Conservation (phyloP, 2,329 filamentous ascomycete genomes). For the Trichophyton benhamiae region DNA sequence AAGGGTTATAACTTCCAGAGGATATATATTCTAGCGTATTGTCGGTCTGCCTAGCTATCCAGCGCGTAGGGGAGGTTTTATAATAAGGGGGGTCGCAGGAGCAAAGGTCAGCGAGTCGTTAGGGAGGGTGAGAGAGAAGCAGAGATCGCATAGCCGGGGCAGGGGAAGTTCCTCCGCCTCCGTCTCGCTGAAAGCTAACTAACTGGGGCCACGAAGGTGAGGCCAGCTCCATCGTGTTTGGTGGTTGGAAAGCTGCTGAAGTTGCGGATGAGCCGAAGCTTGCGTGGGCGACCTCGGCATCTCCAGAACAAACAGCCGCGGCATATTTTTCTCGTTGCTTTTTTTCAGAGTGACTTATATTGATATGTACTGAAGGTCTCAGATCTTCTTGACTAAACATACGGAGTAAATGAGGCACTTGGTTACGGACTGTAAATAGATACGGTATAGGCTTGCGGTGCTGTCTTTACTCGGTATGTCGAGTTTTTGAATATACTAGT, state of each 20-base stretch:
- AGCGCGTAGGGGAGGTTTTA: neutral
- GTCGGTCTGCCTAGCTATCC: neutral
- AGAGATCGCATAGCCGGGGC: neutral
- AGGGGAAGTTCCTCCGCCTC: neutral
- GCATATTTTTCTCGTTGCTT: neutral
- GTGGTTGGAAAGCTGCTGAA: neutral
- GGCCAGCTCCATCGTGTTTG: neutral
- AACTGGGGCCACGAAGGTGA: neutral
- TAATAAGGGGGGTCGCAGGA: neutral
- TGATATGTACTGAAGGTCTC: too few relatives aligned
- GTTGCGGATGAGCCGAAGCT: neutral
- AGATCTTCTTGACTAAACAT: too few relatives aligned
- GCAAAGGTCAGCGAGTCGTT: neutral
- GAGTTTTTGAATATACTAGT: too few relatives aligned
- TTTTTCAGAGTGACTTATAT: neutral
- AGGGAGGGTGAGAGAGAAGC: neutral
- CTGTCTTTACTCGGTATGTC: too few relatives aligned
- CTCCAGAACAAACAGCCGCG: neutral
- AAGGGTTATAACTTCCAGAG: neutral
- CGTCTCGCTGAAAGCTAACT: neutral
- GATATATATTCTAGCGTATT: neutral
- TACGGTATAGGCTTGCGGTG: too few relatives aligned
- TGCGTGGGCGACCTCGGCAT: neutral
- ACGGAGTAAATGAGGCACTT: too few relatives aligned
- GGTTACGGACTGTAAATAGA: too few relatives aligned